Percentiles rank a stretch among this genome's conserved stretches.
Evolutionary conservation across 108 stramenopile species (phyloP).

Genomic region (Poteriospumella lacustris): DNA sequence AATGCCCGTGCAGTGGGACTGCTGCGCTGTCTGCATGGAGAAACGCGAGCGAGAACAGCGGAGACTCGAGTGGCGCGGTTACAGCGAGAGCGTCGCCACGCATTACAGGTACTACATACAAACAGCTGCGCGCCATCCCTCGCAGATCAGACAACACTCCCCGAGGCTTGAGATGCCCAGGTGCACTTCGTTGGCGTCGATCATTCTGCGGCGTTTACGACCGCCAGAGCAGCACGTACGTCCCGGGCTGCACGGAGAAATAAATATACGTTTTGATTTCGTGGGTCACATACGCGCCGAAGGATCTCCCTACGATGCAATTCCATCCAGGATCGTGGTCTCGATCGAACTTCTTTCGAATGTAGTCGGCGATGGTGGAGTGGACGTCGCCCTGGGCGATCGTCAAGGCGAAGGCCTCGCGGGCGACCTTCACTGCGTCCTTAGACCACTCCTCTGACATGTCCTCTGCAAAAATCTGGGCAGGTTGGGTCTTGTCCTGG

Average conservation of each 20-base stretch:
- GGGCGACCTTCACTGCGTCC: conserved; percentile 44
- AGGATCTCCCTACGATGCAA: conserved; percentile 48
- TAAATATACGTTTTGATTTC: conserved; percentile 63
- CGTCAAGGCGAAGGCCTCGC: conserved; percentile 48
- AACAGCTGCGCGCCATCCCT: too few species aligned
- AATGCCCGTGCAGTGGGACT: too few species aligned
- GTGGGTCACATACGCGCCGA: conserved; percentile 61
- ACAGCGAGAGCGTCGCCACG: too few species aligned
- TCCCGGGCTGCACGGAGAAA: conserved; percentile 55
- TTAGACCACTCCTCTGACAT: conserved; percentile 55
- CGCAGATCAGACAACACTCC: too few species aligned
- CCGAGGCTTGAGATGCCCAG: too few species aligned
- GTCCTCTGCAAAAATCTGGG: conserved; percentile 51
- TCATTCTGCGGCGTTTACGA: conserved; percentile 21
- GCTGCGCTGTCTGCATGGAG: too few species aligned
- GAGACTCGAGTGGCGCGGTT: too few species aligned
- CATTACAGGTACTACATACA: too few species aligned
- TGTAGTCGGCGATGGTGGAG: conserved; percentile 30
- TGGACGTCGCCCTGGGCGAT: conserved; percentile 47
- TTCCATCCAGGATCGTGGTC: conserved; percentile 58
- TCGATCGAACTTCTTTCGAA: conserved; percentile 47
- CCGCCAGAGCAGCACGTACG: conserved; percentile 55
- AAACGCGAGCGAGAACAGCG: too few species aligned
- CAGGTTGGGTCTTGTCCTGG: conserved; percentile 8
- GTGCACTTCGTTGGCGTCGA: too few species aligned